Evolutionary conservation across 2,329 filamentous ascomycete species (phyloP).

Genomic region (Talaromyces marneffei): DNA sequence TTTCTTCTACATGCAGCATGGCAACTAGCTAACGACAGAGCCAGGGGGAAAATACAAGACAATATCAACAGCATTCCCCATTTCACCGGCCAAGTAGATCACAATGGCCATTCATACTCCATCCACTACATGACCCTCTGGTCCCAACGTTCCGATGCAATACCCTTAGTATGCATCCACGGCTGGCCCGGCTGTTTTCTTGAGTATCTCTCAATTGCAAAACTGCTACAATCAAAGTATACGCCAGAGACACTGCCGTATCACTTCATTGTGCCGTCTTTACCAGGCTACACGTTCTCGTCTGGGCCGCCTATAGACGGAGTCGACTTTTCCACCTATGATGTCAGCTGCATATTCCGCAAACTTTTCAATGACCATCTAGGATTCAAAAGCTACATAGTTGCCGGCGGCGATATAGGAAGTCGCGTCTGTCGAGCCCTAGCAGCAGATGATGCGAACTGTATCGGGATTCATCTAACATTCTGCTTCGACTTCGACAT

Average conservation of each 20-base stretch:
- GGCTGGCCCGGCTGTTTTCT: constrained; percentile 51
- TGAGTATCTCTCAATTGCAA: constrained; percentile 51
- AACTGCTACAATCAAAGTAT: constrained; percentile 44
- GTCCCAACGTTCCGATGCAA: constrained; percentile 45
- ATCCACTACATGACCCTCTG: constrained; percentile 54
- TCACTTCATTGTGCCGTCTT: constrained; percentile 52
- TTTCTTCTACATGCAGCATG: constrained; percentile 37
- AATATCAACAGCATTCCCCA: constrained; percentile 50
- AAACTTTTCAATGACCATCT: constrained; percentile 46
- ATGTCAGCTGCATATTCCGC: constrained; percentile 44
- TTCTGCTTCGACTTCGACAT: constrained; percentile 8
- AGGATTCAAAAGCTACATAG: constrained; percentile 50
- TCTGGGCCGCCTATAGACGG: constrained; percentile 38
- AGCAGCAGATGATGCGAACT: constrained; percentile 39
- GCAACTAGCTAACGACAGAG: constrained; percentile 23
- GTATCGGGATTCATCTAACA: constrained; percentile 41
- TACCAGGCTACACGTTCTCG: constrained; percentile 51
- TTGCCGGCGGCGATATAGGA: constrained; percentile 55
- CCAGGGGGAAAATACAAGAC: constrained; percentile 30
- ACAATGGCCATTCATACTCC: constrained; percentile 22
- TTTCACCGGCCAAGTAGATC: constrained; percentile 32
- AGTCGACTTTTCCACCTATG: constrained; percentile 34
- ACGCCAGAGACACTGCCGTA: constrained; percentile 48
- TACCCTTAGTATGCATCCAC: constrained; percentile 48
- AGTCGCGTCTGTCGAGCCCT: constrained; percentile 41